phyloP scores from a whole-genome alignment of 495 filamentous ascomycete genomes.

The Cercophora scortea region DNA sequence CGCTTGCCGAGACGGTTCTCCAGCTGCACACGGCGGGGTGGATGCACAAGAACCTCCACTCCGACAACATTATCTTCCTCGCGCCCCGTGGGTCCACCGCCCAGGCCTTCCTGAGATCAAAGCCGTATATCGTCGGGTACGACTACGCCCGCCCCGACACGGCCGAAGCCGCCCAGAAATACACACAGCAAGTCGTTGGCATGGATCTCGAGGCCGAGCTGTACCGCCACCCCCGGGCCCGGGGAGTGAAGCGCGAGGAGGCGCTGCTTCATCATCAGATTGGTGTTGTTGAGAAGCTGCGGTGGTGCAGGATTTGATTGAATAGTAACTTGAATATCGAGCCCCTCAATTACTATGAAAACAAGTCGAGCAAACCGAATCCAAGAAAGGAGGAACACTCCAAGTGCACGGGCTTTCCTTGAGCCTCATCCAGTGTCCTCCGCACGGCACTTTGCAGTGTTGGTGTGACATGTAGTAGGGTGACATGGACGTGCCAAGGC shows the following conservation, averaged over 20 bases:
- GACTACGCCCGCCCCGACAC: conserved; percentile 21
- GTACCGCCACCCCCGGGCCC: conserved; percentile 27
- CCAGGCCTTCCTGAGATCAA: conserved; percentile 6
- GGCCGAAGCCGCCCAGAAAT: conserved; percentile 8
- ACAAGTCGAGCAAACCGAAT: no score
- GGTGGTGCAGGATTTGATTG: no score
- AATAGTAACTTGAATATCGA: no score
- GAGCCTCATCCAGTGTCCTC: no score
- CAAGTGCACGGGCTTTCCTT: no score
- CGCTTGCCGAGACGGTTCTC: conserved; percentile 25
- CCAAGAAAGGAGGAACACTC: no score
- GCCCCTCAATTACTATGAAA: no score
- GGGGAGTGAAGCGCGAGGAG: conserved; percentile 7
- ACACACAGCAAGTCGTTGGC: conserved; percentile 18
- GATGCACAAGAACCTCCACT: conserved; percentile 30
- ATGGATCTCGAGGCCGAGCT: conserved; percentile 16
- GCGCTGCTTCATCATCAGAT: no score
- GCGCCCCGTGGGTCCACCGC: not conserved
- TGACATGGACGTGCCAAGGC: no score
- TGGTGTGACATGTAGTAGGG: no score
- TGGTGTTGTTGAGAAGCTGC: no score
- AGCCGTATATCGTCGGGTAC: conserved; percentile 27
- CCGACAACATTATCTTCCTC: conserved; percentile 31
- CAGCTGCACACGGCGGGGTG: conserved; percentile 31
- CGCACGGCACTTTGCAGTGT: no score